Percentiles rank a stretch among this genome's conserved stretches.
These are phyloP conservation scores for Camellia japonica DNA, from an alignment of 148 eudicot species.

Conservation along the genomic window DNA sequence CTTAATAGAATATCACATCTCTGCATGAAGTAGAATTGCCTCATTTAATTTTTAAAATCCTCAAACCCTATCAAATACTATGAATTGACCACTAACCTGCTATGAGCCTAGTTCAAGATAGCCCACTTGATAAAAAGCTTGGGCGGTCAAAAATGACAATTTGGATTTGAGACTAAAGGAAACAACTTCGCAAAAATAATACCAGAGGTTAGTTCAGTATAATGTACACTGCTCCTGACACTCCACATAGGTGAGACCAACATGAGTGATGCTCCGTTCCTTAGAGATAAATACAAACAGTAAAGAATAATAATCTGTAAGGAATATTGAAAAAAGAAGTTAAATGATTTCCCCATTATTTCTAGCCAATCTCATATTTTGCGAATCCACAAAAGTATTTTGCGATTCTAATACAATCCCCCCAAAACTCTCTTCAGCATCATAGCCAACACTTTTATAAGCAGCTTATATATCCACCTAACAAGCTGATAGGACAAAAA, in stretches of 20 bases:
- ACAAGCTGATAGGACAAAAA: no score
- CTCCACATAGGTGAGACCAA: not conserved
- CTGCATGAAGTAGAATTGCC: not conserved
- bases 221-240: not conserved
- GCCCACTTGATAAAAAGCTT: not conserved
- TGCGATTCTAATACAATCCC: no score
- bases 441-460: no score
- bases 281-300: not conserved
- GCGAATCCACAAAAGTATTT: no score
- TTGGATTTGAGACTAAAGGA: slow-evolving; percentile 3
- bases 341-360: no score
- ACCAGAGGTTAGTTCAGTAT: not conserved
- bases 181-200: not conserved
- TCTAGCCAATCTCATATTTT: no score
- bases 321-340: not conserved
- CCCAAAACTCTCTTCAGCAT: no score
- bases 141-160: not conserved
- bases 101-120: not conserved
- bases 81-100: not conserved
- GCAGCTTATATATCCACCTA: no score
- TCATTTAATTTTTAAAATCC: not conserved
- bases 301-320: not conserved
- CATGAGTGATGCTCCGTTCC: not conserved
- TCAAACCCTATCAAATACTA: not conserved
- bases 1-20: not conserved